Base-by-base conservation (phyloP, 768 basidiomycete species). In the Tricholoma sp. region DNA sequence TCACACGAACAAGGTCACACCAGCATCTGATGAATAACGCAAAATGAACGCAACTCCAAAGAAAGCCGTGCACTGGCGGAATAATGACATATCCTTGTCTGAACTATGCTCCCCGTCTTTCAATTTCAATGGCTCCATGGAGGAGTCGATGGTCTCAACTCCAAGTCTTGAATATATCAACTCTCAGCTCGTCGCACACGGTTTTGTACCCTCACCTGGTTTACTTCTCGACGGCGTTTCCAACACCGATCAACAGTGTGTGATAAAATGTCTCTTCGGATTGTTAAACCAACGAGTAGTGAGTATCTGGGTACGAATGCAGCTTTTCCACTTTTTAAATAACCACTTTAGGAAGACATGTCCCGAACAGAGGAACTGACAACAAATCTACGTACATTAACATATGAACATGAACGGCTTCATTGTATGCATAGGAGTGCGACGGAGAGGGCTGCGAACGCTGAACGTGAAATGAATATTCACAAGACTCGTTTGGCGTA, bases 371-470 rank as follows among this genome's bases (percentile, higher is more conserved):
- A 94, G 65, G 84, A 89, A 10, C 63, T 93, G 5, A 80, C 84
- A 0, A 85, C 88, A 0, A 90, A 89, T 63, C 69, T 89, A 16
- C 79, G 89, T 21, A 92, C 89, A 1, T 74, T 93, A 1, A 81
- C 83, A 2, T 94, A 94, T 59, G 92, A 94, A 62, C 79, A 91
- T 57, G 90, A 92, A 66, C 80, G 92, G 11, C 76, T 93, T 58
- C 72, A 73, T 32, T 80, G 82, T 1, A 83, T 91, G 79, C 78
- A 91, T 66, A 74, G 76, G 16, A 67, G 75, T 9, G 80, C 83
- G 11, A 76, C 72, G 4, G 90, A 90, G 49, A 79, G 73, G 22
- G 80, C 83, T 1, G 85, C 84, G 12, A 84, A 79, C 47, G 89
- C 90, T 32, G 92, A 93, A 69, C 80, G 87, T n/a, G 91, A 93